Percentiles rank a stretch among this genome's conserved stretches.
These are phyloP conservation scores for Auricularia sp. DNA, from an alignment of 768 basidiomycete species.

Conservation along the genomic window DNA sequence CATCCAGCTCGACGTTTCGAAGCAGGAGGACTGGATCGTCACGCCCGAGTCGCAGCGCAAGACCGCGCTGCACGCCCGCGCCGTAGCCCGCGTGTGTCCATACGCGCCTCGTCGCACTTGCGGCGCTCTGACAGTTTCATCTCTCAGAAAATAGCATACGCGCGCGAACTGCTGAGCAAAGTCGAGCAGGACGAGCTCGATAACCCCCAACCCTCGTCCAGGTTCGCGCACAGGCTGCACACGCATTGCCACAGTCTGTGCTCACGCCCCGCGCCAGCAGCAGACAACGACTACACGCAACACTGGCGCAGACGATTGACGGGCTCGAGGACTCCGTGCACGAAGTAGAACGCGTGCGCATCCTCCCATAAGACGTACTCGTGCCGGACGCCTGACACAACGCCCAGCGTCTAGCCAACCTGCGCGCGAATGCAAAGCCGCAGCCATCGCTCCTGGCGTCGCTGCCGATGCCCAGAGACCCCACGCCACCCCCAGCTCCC, in stretches of 20 bases:
- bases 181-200: conserved; percentile 28
- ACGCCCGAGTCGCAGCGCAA: not conserved
- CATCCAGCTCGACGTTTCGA: conserved; percentile 39
- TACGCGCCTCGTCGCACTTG: conserved; percentile 20
- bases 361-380: not conserved
- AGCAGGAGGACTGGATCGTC: conserved; percentile 24
- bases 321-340: conserved; percentile 42
- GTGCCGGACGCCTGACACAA: not conserved
- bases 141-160: conserved; percentile 40
- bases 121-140: not conserved
- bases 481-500: conserved; percentile 7
- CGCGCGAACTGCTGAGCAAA: conserved; percentile 44
- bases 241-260: not conserved
- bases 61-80: conserved; percentile 47
- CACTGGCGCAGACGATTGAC: conserved; percentile 38
- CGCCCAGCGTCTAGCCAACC: not conserved
- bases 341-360: conserved; percentile 42
- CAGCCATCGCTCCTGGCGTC: conserved; percentile 35
- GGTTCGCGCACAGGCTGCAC: not conserved
- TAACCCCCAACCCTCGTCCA: not conserved
- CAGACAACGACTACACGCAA: conserved; percentile 23
- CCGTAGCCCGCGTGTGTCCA: conserved; percentile 42
- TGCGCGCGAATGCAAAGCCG: not conserved
- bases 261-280: not conserved
- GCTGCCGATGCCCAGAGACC: conserved; percentile 35